Base-by-base conservation (phyloP, 805 yeast species). In the Peterozyma toletana region DNA sequence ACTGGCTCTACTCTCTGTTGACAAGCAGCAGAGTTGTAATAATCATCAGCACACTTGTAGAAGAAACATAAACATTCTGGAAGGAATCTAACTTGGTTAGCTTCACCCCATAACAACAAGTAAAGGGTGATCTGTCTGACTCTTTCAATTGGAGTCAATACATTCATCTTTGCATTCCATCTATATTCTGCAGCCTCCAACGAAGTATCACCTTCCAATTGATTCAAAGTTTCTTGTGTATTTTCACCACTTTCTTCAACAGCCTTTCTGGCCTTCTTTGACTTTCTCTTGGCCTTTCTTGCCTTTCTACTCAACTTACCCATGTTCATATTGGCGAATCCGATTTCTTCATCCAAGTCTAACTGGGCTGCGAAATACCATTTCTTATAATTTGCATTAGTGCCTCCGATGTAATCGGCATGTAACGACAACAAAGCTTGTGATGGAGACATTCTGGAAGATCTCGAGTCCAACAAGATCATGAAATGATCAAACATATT, bases 11-110 rank as follows among this genome's bases (percentile, higher is more conserved):
- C 74, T 66, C 88, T 80, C 66, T 86, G 89, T 71, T 86, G 95
- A 68, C 97, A 89, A 58, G 85, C 81, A 43, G 95, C 95, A 44
- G 96, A 86, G 49, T 77, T 68, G 61, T 88, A 73, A 68, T 93
- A 90, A 67, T 93, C 99, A 52, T 76, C 75, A 46, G 97, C 96
- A 64, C 95, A 86, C 73, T 95, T 91, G 78, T 81, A 95, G 59
- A 93, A 82, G 76, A 86, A 93, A 77, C 96, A 87, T 50, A 93
- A 70, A 68, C 85, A 76, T 73, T 89, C 97, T 6, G 84, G 77
- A 45, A 93, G 84, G 70, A 93, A 93, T 67, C 99, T 85, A 47
- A 91, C 95, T 71, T 86, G 93, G 66, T 86, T 86, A 33, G 93
- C 90, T 69, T 86, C 95, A 71, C 95, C 95, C 95, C 95, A 86